These are phyloP conservation scores for Epithele typhae DNA, from an alignment of 768 basidiomycete species.

Conservation along the genomic window DNA sequence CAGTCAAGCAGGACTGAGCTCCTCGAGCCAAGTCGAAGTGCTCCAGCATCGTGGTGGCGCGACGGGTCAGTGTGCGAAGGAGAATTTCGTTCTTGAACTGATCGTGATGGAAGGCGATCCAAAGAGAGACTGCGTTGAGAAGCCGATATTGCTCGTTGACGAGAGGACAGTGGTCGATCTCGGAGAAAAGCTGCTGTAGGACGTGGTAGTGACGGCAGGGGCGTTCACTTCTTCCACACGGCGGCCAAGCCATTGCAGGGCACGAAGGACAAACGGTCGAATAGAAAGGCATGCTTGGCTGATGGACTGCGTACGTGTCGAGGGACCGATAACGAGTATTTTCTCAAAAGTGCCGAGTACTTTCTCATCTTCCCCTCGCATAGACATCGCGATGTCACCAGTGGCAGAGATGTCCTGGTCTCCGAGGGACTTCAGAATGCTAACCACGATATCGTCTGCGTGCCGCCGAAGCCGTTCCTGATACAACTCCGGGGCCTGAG, in stretches of 20 bases:
- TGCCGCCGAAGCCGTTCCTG: slow-evolving; percentile 35
- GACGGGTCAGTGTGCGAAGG: slow-evolving; percentile 64
- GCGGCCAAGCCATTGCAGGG: slow-evolving; percentile 56
- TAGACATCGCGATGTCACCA: slow-evolving; percentile 44
- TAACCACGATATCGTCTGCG: slow-evolving; percentile 52
- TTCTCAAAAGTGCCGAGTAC: slow-evolving; percentile 42
- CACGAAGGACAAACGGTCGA: slow-evolving; percentile 46
- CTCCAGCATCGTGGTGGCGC: slow-evolving; percentile 57
- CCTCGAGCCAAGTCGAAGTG: slow-evolving; percentile 64
- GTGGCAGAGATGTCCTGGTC: slow-evolving; percentile 60
- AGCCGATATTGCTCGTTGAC: slow-evolving; percentile 81
- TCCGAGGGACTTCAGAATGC: slow-evolving; percentile 57
- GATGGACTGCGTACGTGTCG: slow-evolving; percentile 48
- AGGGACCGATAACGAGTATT: slow-evolving; percentile 49
- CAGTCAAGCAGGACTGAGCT: slow-evolving; percentile 80
- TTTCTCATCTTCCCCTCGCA: slow-evolving; percentile 36
- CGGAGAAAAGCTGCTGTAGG: slow-evolving; percentile 65
- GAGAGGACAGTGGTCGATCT: slow-evolving; percentile 60
- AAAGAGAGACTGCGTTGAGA: slow-evolving; percentile 67
- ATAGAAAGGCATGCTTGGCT: slow-evolving; percentile 64
- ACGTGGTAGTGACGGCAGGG: slow-evolving; percentile 74
- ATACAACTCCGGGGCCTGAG: slow-evolving; percentile 29
- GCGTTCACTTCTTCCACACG: slow-evolving; percentile 38
- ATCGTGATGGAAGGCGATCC: slow-evolving; percentile 57
- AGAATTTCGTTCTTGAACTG: slow-evolving; percentile 56